Base-by-base conservation (phyloP, 208 protist genomes). In the Porcisia hertigi region DNA sequence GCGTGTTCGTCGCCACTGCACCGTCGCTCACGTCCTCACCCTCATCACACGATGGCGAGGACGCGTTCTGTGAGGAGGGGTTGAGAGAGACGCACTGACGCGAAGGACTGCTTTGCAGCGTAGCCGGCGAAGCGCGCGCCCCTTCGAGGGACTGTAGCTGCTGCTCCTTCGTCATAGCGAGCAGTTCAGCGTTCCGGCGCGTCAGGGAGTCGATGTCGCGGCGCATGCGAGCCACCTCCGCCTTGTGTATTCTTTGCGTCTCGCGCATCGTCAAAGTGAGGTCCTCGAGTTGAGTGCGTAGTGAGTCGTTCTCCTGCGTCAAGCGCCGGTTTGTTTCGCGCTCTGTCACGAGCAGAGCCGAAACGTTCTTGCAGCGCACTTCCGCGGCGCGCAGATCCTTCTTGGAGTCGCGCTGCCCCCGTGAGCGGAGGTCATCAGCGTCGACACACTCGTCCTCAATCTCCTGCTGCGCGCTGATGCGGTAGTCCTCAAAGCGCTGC, bases 131-230 rank as follows among this genome's bases (percentile, higher is more conserved):
- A 18, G 57, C 18, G 23, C 45, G 25, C 23, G 36, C 73, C 5
- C 65, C 73, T 67, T 85, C 81, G 25, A 93, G 84, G 59, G 73
- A 69, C 16, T 83, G 55, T 6, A 92, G 73, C 72, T 97, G 92
- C 60, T 92, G 83, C 69, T 98, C 86, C 62, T 87, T 83, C 43
- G 90, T 73, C 87, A 98, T 91, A 23, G 89, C 82, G 1, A 95
- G 80, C 34, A 98, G 76, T 58, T 97, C 89, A 18, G 81, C 82
- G 77, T 98, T 98, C 57, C 94, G 91, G 30, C 84, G 80, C 16
- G 90, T 88, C 18, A 98, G 92, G 34, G 90, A 92, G n/a, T 94
- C 92, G 55, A 94, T 85, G 63, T 96, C 93, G 47, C 89, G 86
- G 47, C 87, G 88, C 77, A 97, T 87, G 47, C 92, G 91, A 25